phyloP scores from a whole-genome alignment of 306 rosid genomes.

The Cucurbita argyrosperma region DNA sequence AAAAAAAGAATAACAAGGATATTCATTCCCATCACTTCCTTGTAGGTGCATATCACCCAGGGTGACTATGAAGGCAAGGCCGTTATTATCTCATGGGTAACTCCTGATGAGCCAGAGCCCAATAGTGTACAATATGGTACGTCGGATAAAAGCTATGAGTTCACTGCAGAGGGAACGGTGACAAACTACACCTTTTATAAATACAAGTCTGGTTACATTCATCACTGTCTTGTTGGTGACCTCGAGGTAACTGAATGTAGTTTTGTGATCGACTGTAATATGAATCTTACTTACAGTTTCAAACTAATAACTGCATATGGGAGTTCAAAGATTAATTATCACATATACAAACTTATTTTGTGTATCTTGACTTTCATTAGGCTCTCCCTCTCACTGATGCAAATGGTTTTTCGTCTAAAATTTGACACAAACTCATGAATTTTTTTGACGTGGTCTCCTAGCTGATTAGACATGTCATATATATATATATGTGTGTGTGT shows the following conservation, averaged over 20 bases:
- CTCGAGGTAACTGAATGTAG: constrained; percentile 43
- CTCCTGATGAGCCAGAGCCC: constrained; percentile 51
- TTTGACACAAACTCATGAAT: background rate
- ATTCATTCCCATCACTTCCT: background rate
- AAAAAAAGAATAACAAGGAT: background rate
- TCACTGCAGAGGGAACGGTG: constrained; percentile 38
- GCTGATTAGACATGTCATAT: background rate
- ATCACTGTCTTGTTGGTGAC: constrained; percentile 65
- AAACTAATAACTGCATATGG: background rate
- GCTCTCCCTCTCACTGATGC: background rate
- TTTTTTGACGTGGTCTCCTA: background rate
- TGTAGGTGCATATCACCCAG: constrained; percentile 89
- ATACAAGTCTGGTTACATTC: constrained; percentile 80
- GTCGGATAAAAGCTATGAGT: constrained; percentile 22
- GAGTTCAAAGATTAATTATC: background rate
- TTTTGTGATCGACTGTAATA: background rate
- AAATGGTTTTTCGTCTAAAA: background rate
- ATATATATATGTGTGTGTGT: background rate
- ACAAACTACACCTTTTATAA: constrained; percentile 60
- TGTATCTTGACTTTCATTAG: background rate
- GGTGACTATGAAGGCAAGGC: constrained; percentile 95
- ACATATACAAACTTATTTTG: background rate
- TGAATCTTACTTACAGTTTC: background rate
- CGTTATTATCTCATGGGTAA: constrained; percentile 83
- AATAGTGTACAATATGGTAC: constrained; percentile 51